Base-by-base conservation (phyloP, 2,329 filamentous ascomycete species). In the Diaporthe sp. region DNA sequence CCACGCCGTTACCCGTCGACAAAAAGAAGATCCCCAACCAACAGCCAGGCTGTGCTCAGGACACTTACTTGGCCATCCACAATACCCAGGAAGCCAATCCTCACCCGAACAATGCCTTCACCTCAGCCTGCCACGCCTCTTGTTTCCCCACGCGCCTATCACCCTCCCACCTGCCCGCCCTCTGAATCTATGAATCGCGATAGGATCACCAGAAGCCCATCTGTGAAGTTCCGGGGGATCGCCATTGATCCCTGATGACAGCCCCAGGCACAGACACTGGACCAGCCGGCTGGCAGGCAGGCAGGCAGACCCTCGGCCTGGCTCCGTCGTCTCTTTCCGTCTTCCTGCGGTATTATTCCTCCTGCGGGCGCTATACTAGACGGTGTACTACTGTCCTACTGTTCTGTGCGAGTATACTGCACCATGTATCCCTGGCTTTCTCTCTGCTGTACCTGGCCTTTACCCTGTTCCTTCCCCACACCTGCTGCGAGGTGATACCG, bases 121-220 rank as follows among this genome's bases (percentile, higher is more conserved):
- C 64, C 64, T 68, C 64, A 68, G 64, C 33, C 64, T 68, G 64
- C 64, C 64, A 68, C 64, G 64, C 64, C 38, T 54, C 64, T 52
- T 19, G 64, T 54, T 68, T 68, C 64, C 47, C 64, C 64, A 68
- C 64, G 64, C 64, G 64, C 64, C 64, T 19, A 68, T 68, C 64
- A 38, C 64, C n/a, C 47, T 54, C 33, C 33, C 33, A 13, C 60
- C 25, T 3, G 19, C 6, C 8, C 28, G 9, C 19, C 54, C 8
- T 10, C 50, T 25, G n/a, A 25, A 25, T 17, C 35, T 25, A 52
- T 28, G 22, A 38, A 52, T 38, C 64, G 47, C 64, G 30, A 68
- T 54, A 68, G 33, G 45, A 54, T 68, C 64, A 54, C 47, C 64
- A 67, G 64, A 40, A 67, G 64, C 64, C 64, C 64, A 67, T 30